phyloP scores from a whole-genome alignment of 352 stramenopile genomes.

The Phytophthora syringae region DNA sequence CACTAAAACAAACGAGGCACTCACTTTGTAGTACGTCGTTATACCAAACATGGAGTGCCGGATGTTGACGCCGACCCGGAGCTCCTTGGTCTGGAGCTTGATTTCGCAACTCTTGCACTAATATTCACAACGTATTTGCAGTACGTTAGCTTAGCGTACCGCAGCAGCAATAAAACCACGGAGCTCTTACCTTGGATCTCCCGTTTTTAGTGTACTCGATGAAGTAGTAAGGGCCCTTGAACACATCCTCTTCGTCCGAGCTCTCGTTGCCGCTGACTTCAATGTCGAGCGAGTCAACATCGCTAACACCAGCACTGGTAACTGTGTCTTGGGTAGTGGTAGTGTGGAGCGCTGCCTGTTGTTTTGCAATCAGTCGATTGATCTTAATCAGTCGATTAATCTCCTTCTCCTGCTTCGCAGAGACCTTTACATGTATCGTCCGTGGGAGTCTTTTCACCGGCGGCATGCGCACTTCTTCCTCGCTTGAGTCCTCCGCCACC shows the following conservation, averaged over 20 bases:
- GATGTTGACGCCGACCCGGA: conserved; percentile 69
- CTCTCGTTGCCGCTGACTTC: conserved; percentile 38
- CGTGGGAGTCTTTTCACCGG: conserved; percentile 4
- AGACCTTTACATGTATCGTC: conserved; percentile 23
- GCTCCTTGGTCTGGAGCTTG: conserved; percentile 46
- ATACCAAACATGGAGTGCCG: conserved; percentile 83
- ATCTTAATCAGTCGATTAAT: too few relatives aligned
- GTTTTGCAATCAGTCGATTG: conserved; percentile 4
- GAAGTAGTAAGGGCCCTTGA: conserved; percentile 62
- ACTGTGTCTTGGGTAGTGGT: neutral
- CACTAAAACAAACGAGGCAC: neutral
- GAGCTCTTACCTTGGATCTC: conserved; percentile 53
- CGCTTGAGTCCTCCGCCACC: conserved; percentile 13
- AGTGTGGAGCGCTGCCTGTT: neutral
- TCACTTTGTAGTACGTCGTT: conserved; percentile 85
- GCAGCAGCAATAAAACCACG: neutral
- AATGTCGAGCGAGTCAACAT: conserved; percentile 47
- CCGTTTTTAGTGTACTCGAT: conserved; percentile 73
- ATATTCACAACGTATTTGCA: conserved; percentile 6
- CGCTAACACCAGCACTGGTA: conserved; percentile 19
- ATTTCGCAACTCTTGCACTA: conserved; percentile 86
- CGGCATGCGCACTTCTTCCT: conserved; percentile 4
- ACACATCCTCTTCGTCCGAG: conserved; percentile 41
- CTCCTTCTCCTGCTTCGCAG: too few relatives aligned
- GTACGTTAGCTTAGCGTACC: neutral